Evolutionary conservation across 1,139 yeast species (phyloP).

Genomic region (Hyphopichia buzzinii): DNA sequence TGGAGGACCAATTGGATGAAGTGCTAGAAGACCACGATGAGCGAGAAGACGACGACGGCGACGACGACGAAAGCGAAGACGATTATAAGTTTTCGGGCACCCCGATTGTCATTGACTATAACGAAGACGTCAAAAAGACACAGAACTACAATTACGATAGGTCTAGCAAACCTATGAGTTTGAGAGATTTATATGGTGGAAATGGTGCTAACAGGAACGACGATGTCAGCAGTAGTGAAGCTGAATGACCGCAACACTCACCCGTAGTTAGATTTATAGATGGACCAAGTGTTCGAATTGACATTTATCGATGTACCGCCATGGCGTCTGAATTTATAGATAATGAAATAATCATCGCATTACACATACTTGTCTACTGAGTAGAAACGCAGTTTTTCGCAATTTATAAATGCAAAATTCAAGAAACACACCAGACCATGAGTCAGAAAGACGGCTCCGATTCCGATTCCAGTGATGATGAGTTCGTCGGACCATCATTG

Average conservation of each 20-base stretch:
- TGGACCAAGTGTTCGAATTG: too few relatives aligned
- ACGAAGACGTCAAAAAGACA: constrained; percentile 14
- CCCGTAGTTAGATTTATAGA: not conserved
- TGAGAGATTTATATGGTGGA: constrained; percentile 38
- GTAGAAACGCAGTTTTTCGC: too few relatives aligned
- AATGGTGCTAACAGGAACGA: constrained; percentile 17
- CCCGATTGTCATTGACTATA: constrained; percentile 20
- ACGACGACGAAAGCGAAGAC: constrained; percentile 30
- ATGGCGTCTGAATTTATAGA: too few relatives aligned
- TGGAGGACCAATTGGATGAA: constrained; percentile 45
- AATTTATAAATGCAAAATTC: too few relatives aligned
- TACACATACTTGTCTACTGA: too few relatives aligned
- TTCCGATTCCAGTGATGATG: constrained; percentile 11
- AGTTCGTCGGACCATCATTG: constrained; percentile 9
- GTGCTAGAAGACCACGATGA: constrained; percentile 31
- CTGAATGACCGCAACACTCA: constrained; percentile 22
- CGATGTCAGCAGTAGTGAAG: constrained; percentile 41
- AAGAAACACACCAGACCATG: too few relatives aligned
- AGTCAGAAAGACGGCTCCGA: too few relatives aligned
- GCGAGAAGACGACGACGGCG: constrained; percentile 10
- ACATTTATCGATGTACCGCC: not conserved
- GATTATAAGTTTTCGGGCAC: constrained; percentile 19
- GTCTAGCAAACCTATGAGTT: constrained; percentile 34
- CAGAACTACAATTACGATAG: constrained; percentile 9
- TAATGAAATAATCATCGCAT: too few relatives aligned